Percentiles rank a stretch among this genome's conserved stretches.
Conservation (phyloP, 192 early-diverging fungal genomes). For the Gigaspora rosea region DNA sequence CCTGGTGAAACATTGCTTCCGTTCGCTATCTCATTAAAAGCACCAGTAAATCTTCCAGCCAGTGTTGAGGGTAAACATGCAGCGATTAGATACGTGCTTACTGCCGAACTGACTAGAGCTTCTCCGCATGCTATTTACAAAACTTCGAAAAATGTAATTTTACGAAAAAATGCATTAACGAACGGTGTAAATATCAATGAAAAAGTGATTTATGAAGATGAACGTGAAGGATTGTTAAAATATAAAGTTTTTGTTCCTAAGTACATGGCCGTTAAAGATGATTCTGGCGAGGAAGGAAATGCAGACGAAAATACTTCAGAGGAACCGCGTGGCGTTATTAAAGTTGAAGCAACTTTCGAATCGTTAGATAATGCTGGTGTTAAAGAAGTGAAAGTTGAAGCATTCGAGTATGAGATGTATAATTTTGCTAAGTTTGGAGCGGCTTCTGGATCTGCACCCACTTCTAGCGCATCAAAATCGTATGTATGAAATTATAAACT, state of each 20-base stretch:
- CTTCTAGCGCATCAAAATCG: neutral
- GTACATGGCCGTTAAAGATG: conserved; percentile 21
- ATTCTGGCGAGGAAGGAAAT: neutral
- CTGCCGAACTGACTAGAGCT: conserved; percentile 25
- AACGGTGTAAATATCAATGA: conserved; percentile 23
- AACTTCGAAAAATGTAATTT: conserved; percentile 27
- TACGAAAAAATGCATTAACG: conserved; percentile 11
- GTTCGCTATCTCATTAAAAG: conserved; percentile 9
- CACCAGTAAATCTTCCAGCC: conserved; percentile 9
- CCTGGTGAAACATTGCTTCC: conserved; percentile 17
- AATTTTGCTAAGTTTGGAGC: conserved; percentile 29
- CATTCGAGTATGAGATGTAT: conserved; percentile 35
- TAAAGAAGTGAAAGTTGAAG: conserved; percentile 34
- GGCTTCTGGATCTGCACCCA: neutral
- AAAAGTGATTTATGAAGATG: conserved; percentile 13
- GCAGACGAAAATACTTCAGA: neutral
- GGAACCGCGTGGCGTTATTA: conserved; percentile 8
- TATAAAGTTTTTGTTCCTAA: conserved; percentile 26
- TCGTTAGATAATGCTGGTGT: conserved; percentile 23
- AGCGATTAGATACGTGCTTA: conserved; percentile 22
- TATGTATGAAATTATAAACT: neutral
- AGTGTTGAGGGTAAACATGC: conserved; percentile 33
- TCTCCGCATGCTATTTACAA: conserved; percentile 23
- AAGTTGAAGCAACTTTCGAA: conserved; percentile 31
- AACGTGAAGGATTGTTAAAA: conserved; percentile 28